Evolutionary conservation across 495 filamentous ascomycete species (phyloP), one percentile per base, ranked within the genome.

Genomic region (Aspergillus haitiensis): DNA sequence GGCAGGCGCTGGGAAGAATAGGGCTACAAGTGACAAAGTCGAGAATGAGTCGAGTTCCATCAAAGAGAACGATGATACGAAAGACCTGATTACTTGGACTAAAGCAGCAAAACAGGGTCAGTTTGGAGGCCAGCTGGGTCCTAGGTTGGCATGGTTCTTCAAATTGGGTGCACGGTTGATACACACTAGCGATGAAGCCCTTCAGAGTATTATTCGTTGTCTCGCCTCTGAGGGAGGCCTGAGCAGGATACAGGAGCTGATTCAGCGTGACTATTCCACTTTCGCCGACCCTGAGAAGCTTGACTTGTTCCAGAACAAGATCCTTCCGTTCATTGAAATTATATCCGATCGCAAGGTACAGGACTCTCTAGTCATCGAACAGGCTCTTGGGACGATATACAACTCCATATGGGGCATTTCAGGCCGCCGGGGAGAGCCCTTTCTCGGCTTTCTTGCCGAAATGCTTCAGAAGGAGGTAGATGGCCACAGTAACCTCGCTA

Each of bases 311-410:
- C 15, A 39, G 3, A 45, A n/a, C 55, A 49, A 31, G 7, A 49
- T 50, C 16, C 12, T 37, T 18, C 46, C 55, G 7, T 58, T 58
- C 27, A 8, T 58, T 8, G 45, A 50, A 34, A 50, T 21, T 6
- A 50, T 58, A 8, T 58, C 55, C 1, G 45, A 58, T n/a, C 55
- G 45, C 11, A 49, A 27, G 33, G 55, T 58, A 9, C 45, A 50
- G 16, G 39, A 45, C 16, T 50, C 45, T 8, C 42, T 58, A 10
- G 45, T 58, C 10, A 45, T 11, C 18, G 55, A 58, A 13, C 45
- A 58, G 39, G 10, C 46, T 13, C 45, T 58, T 15, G 55, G 55
- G 13, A 36, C 9, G 18, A 58, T 58, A 39, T 58, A 47, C 34
- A 50, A 50, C 50, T 50, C 50, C 34, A 58, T 58, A 1, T 50